These are phyloP conservation scores for Didymella glomerata DNA, from an alignment of 2,329 filamentous ascomycete genomes.

Conservation along the genomic window DNA sequence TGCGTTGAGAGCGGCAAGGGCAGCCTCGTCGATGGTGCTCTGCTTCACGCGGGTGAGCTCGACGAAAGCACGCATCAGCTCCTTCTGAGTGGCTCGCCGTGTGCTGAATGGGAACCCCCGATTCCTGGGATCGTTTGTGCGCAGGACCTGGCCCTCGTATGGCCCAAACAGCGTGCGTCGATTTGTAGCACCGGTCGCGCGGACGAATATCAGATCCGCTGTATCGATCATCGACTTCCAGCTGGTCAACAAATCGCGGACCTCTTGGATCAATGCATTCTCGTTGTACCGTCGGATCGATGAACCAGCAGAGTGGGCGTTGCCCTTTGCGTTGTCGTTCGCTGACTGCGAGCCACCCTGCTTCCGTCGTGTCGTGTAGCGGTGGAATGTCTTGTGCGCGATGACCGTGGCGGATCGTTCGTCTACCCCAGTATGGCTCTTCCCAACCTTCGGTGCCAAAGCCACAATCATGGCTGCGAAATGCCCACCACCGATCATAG, in stretches of 20 bases:
- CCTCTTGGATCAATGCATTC: slow-evolving; percentile 85
- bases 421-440: slow-evolving; percentile 72
- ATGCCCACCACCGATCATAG: slow-evolving; percentile 98
- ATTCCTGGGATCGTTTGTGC: slow-evolving; percentile 78
- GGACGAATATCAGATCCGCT: slow-evolving; percentile 84
- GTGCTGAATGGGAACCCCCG: slow-evolving; percentile 94
- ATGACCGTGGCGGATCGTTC: slow-evolving; percentile 87
- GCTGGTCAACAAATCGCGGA: slow-evolving; percentile 78
- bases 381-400: slow-evolving; percentile 96
- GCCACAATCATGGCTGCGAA: slow-evolving; percentile 97
- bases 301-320: slow-evolving; percentile 92
- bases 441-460: slow-evolving; percentile 79
- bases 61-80: slow-evolving; percentile 93
- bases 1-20: slow-evolving; percentile 60
- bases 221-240: slow-evolving; percentile 89
- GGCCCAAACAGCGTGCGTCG: slow-evolving; percentile 87
- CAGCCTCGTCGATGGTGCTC: slow-evolving; percentile 74
- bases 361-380: slow-evolving; percentile 94
- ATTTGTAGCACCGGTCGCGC: slow-evolving; percentile 88
- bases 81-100: slow-evolving; percentile 86
- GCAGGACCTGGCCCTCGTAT: slow-evolving; percentile 87
- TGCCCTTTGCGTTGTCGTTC: slow-evolving; percentile 92
- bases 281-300: slow-evolving; percentile 93
- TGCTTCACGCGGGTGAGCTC: slow-evolving; percentile 93
- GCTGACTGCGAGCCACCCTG: slow-evolving; percentile 95